Base-by-base conservation (phyloP, 805 yeast genomes). In the Zygoascus biomembranicola region DNA sequence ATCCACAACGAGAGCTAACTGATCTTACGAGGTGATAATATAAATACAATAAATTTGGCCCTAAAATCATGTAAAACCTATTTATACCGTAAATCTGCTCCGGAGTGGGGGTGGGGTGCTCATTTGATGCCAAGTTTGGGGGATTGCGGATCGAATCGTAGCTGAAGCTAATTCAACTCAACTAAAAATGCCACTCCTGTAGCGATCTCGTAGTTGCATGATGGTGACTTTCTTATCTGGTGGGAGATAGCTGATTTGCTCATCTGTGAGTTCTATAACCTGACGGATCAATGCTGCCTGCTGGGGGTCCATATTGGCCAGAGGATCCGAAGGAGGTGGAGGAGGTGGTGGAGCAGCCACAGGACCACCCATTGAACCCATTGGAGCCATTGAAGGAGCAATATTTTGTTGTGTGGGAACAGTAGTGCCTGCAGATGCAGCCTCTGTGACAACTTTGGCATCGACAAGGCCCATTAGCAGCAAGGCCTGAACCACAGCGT, bases 401-500 rank as follows among this genome's bases (percentile, higher is more conserved):
- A 35, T 4, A 8, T 35, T n/a, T 35, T 35, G 39, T 35, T n/a
- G 39, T 13, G 8, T n/a, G 16, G 39, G 16, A 13, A n/a, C 16
- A n/a, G 13, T 35, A 20, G 23, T 53, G 13, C 41, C 41, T 16
- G n/a, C 26, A 44, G 52, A 52, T 52, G 59, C 57, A 2, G 61
- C 63, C 49, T 61, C 60, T 14, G 57, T 52, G 11, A 62, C 62
- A 1, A 62, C 65, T 32, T 58, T 53, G 28, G 55, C 69, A 43
- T 63, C 67, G 14, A 64, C 69, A 42, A 65, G 63, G 26, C 69
- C 74, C 62, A 69, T 69, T 55, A 66, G 66, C 56, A 82, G 66
- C 52, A 87, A 68, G 1, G 84, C 74, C 64, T 90, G 96, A 1
- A 89, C 87, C 32, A 89, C 69, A 0, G 94, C 89, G 63, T 82